Percentiles rank a stretch among this genome's conserved stretches.
Evolutionary conservation across 2,329 filamentous ascomycete species (phyloP).

Genomic region (Diaporthe sp.): DNA sequence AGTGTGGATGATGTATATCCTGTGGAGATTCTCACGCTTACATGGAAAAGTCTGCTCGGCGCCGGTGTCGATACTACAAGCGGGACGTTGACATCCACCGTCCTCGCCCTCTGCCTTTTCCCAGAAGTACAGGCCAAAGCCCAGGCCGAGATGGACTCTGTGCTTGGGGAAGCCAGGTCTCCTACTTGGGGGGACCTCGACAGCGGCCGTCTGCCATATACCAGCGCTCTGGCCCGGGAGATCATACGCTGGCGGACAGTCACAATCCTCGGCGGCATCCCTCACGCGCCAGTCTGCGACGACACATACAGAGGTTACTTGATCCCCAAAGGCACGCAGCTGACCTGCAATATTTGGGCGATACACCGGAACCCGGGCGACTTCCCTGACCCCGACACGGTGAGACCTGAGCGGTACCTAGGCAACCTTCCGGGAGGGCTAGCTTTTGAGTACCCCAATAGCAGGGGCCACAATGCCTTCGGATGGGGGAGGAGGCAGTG

Average conservation of each 20-base stretch:
- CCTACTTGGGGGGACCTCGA: constrained; percentile 33
- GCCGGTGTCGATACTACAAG: constrained; percentile 21
- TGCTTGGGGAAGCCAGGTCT: constrained; percentile 9
- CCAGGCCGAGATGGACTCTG: constrained; percentile 26
- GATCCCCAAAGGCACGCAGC: constrained; percentile 16
- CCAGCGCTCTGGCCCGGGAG: constrained; percentile 11
- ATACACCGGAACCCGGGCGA: constrained; percentile 19
- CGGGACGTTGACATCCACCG: constrained; percentile 9
- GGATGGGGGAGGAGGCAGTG: constrained; percentile 27
- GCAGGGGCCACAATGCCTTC: constrained; percentile 22
- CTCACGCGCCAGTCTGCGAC: constrained; percentile 1
- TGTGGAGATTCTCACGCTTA: background rate
- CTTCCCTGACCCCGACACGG: constrained; percentile 6
- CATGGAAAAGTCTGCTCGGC: background rate
- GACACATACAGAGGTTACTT: constrained; percentile 7
- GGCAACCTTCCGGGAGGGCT: background rate
- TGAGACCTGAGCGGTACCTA: constrained; percentile 24
- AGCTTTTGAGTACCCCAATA: constrained; percentile 6
- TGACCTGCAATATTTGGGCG: constrained; percentile 26
- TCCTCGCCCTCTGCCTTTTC: constrained; percentile 22
- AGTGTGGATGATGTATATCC: background rate
- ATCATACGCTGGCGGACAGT: constrained; percentile 31
- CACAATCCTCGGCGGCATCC: constrained; percentile 9
- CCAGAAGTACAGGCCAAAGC: constrained; percentile 23
- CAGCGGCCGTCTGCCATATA: constrained; percentile 1